phyloP scores from a whole-genome alignment of 768 basidiomycete genomes.

The Calocybe gangraenosa region DNA sequence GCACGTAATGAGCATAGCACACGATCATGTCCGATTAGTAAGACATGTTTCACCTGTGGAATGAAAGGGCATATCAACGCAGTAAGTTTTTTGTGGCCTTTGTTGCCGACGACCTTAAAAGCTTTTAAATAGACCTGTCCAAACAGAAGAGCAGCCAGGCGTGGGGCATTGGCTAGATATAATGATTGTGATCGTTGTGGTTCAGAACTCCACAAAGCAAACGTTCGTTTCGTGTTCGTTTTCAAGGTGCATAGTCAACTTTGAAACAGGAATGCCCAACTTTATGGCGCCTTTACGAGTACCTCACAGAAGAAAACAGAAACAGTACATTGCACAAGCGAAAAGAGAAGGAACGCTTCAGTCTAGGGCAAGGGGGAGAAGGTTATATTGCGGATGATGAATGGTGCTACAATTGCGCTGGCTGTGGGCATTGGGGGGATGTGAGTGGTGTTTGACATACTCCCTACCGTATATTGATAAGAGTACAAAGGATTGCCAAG shows the following conservation, averaged over 20 bases:
- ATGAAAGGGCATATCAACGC: slow-evolving; percentile 80
- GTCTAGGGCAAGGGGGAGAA: slow-evolving; percentile 69
- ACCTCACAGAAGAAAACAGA: slow-evolving; percentile 54
- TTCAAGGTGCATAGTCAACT: neutral
- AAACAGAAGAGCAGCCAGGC: slow-evolving; percentile 40
- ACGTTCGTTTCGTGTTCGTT: slow-evolving; percentile 37
- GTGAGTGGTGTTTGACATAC: slow-evolving; percentile 40
- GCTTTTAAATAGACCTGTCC: slow-evolving; percentile 55
- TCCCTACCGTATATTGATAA: neutral
- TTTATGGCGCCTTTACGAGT: slow-evolving; percentile 77
- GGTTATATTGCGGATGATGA: slow-evolving; percentile 69
- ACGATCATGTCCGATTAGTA: slow-evolving; percentile 74
- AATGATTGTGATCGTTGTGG: slow-evolving; percentile 69
- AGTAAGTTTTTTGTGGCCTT: slow-evolving; percentile 32
- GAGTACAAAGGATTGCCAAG: slow-evolving; percentile 54
- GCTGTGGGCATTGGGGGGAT: slow-evolving; percentile 72
- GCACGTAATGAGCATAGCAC: slow-evolving; percentile 77
- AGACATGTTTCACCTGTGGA: slow-evolving; percentile 75
- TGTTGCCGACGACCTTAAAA: neutral
- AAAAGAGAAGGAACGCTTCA: slow-evolving; percentile 42
- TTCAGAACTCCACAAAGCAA: slow-evolving; percentile 56
- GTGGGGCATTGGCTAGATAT: slow-evolving; percentile 23
- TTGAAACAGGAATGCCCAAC: slow-evolving; percentile 71
- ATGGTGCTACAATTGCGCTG: slow-evolving; percentile 84
- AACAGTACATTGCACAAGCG: slow-evolving; percentile 39